Base-by-base conservation (phyloP, 2,329 filamentous ascomycete genomes). In the Sclerotinia spermophila region DNA sequence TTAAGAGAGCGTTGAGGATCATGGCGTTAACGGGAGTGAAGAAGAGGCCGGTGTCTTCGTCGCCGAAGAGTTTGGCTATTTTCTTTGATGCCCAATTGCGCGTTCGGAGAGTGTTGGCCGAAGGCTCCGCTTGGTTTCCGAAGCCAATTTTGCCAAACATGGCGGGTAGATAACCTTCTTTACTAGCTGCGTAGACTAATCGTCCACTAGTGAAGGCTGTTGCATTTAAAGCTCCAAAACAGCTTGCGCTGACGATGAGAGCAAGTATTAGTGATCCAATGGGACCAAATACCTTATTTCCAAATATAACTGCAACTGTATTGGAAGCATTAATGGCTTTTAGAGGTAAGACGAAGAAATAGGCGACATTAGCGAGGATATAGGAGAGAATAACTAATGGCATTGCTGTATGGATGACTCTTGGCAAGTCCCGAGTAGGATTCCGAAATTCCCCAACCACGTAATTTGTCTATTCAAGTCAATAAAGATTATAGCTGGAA, bases 381-480 rank as follows among this genome's bases (percentile, higher is more conserved):
- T 98, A 99, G 76, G 88, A 92, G 40, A 94, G 79, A 73, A 99
- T 98, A 71, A 99, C 95, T 59, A 97, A 84, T 2, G 96, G 94
- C 87, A 99, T 96, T 21, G 95, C 94, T 0, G 95, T 97, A 82
- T 99, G 96, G 71, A 99, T 97, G 38, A 97, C 94, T 33, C 93
- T 89, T 0, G 96, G 96, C 15, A 99, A 89, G 80, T 99, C 96
- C 73, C 94, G 90, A 62, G 87, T 87, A 0, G 96, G 93, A 78
- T 97, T 94, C 77, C 94, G 92, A 83, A 99, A 98, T 81, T 99
- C 96, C 76, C 94, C 96, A 0, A 96, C 94, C 10, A 99, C 96
- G 78, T 97, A 99, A 82, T 97, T 99, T 73, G 95, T 97, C 93
- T 96, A 74, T 15, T 33, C 59, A 48, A 53, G 73, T 81, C 75